Evolutionary conservation across 306 rosid species (phyloP), one percentile per base, ranked within the genome.

Genomic region (Astragalus glycyphyllos): DNA sequence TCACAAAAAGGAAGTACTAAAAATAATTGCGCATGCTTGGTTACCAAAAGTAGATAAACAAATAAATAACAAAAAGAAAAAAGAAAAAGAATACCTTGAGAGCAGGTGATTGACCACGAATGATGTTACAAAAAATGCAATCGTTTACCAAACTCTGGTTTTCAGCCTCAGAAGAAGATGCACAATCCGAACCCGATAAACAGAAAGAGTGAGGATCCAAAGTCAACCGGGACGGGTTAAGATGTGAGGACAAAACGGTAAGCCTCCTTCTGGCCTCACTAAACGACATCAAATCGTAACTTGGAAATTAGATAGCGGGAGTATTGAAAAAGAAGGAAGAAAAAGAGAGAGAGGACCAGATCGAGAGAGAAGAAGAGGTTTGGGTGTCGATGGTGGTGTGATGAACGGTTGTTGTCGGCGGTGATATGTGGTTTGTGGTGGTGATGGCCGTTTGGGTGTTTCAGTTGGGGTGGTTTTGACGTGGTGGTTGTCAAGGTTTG

Each of bases 111-210:
- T 85, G 83, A 2, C 94, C 96, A 42, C 80, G 84, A 20, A 90
- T 55, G 56, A 93, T 90, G 77, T 77, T 87, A 69, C 98, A 93
- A 83, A 93, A 90, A 81, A 93, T 81, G 74, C 98, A 93, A 66
- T 71, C 88, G 38, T 74, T 53, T 58, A 12, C 66, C 35, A 29
- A 72, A 74, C 53, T 70, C 34, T 44, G 74, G 14, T 63, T 38
- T 11, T 46, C 10, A 31, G 65, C 7, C 51, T 76, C 68, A 4
- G 77, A 38, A 62, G 44, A 23, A 11, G 87, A 67, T 44, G 77
- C 51, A 37, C 80, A 84, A 42, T 6, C 20, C 50, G 83, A 85
- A 66, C 3, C 11, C 50, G 67, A 76, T n/a, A 79, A 13, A 17
- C 2, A 58, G 1, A 35, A 47, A 11, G 51, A 2, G 40, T 5